Evolutionary conservation across 2,329 filamentous ascomycete species (phyloP), one percentile per base, ranked within the genome.

Genomic region (Ceratocystis colombiana): DNA sequence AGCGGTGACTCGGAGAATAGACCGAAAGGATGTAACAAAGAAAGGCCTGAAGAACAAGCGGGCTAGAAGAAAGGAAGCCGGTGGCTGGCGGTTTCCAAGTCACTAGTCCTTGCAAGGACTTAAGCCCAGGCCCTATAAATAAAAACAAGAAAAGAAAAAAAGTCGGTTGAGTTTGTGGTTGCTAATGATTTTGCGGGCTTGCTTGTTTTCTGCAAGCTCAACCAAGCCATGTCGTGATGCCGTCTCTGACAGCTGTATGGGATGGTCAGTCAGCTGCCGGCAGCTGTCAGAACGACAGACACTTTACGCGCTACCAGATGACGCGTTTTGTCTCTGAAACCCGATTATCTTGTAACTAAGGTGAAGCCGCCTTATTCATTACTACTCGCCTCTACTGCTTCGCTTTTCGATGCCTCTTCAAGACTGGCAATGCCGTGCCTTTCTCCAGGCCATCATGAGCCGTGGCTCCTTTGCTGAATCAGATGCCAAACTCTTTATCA

Each of bases 391-490:
- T 37, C 15, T 37, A 20, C 28, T 25, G 30, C 30, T 33, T 30
- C 25, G 48, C 22, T 25, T n/a, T 22, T 53, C 28, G 30, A 67
- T 65, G 63, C 22, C 63, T 4, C 28, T 41, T 46, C 15, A 33
- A 45, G 63, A 57, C 7, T 67, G 63, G 57, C 46, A 64, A 55
- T 22, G 96, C 74, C 87, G 90, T 67, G 92, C 93, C 7, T 96
- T 99, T 73, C 80, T 97, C 0, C 94, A 99, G 76, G 89, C 89
- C 62, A 86, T 99, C 70, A 81, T 96, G 75, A 85, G 89, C 2
- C 85, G 87, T 62, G 88, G 89, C 25, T 84, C 85, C 57, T 80
- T 97, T 74, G 95, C 89, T 0, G 84, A 88, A 69, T 79, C 84
- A 64, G 85, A 95, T 71, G 86, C 87, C 12, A 85, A 85, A 71